phyloP scores from a whole-genome alignment of 805 yeast species.

The Starmerella riodocensis region DNA sequence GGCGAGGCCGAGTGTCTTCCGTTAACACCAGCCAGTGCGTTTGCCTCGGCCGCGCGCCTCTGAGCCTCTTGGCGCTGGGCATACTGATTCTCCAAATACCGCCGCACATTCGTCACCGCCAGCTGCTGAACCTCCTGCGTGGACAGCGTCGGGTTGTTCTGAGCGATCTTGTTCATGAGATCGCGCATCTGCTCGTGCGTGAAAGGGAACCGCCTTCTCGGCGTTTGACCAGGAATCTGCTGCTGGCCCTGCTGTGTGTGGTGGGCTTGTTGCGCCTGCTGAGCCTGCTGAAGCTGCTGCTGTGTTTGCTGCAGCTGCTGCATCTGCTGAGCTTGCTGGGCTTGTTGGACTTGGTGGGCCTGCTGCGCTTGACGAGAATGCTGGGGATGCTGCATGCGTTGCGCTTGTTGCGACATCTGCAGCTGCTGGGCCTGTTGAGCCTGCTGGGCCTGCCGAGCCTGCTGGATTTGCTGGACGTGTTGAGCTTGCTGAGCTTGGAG shows the following conservation, averaged over 20 bases:
- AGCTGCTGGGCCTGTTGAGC: slow-evolving; percentile 4
- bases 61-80: slow-evolving; percentile 2
- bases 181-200: slow-evolving; percentile 18
- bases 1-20: too few relatives aligned
- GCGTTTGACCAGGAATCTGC: too few relatives aligned
- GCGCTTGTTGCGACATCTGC: background rate
- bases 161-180: slow-evolving; percentile 19
- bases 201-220: slow-evolving; percentile 1
- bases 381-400: background rate
- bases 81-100: slow-evolving; percentile 16
- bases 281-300: slow-evolving; percentile 8
- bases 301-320: slow-evolving; percentile 13
- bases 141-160: slow-evolving; percentile 17
- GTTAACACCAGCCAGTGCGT: too few relatives aligned
- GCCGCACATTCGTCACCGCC: slow-evolving; percentile 19
- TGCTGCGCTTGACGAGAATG: background rate
- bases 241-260: slow-evolving; percentile 17
- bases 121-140: slow-evolving; percentile 20
- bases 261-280: slow-evolving; percentile 1
- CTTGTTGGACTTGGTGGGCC: background rate
- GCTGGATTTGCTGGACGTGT: background rate
- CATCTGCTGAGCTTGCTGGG: slow-evolving; percentile 2
- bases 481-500: too few relatives aligned
- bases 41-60: slow-evolving; percentile 6
- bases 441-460: background rate